Conservation (phyloP, 2,329 filamentous ascomycete genomes). For the Pyrenophora graminea region DNA sequence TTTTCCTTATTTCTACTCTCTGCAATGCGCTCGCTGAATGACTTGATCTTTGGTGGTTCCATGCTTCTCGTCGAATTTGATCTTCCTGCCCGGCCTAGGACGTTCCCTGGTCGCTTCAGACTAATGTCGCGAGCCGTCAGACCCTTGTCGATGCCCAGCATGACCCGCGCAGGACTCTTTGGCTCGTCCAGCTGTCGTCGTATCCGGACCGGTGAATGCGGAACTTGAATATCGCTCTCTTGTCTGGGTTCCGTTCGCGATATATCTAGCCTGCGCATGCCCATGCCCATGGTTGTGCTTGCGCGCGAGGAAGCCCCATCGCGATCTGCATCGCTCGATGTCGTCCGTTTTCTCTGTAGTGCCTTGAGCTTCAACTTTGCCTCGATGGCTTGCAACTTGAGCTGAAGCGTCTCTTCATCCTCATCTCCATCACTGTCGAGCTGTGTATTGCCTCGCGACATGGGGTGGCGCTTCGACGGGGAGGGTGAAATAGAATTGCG, state of each 20-base stretch:
- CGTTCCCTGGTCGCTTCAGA: conserved; percentile 62
- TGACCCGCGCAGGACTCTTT: conserved; percentile 76
- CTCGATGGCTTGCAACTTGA: conserved; percentile 87
- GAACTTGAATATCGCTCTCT: conserved; percentile 66
- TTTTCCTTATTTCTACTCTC: conserved; percentile 59
- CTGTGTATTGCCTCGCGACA: conserved; percentile 22
- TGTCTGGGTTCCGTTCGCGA: conserved; percentile 30
- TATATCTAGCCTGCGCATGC: conserved; percentile 28
- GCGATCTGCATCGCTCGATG: conserved; percentile 26
- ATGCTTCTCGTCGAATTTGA: conserved; percentile 50
- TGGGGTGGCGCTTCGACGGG: conserved; percentile 55
- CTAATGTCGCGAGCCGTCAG: conserved; percentile 80
- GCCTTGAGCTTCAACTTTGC: conserved; percentile 86
- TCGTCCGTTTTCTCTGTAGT: conserved; percentile 63
- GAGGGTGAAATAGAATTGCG: conserved; percentile 63
- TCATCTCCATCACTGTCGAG: conserved; percentile 53
- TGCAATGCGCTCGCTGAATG: conserved; percentile 85
- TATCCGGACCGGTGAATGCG: conserved; percentile 68
- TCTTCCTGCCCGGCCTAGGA: conserved; percentile 5
- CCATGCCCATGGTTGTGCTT: conserved; percentile 31
- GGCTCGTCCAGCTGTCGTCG: conserved; percentile 56
- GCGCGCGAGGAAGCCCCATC: conserved; percentile 33
- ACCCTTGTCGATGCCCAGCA: conserved; percentile 89
- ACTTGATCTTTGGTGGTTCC: conserved; percentile 50
- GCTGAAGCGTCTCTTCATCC: conserved; percentile 81